Evolutionary conservation across 192 early-diverging fungal genomes (phyloP), one percentile per base, ranked within the genome.

Genomic region (Coemansia javaensis): DNA sequence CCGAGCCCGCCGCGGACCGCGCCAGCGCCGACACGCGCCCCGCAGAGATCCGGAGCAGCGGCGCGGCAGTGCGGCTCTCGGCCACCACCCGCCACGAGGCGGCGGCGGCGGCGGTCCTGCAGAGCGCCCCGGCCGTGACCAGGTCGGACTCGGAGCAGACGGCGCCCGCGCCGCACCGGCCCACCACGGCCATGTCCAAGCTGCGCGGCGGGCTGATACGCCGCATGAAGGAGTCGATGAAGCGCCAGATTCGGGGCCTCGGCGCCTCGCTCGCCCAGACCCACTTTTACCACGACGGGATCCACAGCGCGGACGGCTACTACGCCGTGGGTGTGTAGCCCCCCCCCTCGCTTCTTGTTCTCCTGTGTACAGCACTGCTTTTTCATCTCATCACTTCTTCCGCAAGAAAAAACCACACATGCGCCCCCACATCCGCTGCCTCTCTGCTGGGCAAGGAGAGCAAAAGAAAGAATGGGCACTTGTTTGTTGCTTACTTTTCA

Each of bases 61-160:
- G 25, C 21, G 7, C 5, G 22, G 5, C 7, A 3, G 7, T 11
- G 7, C 47, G 15, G n/a, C n/a, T n/a, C n/a, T n/a, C n/a, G n/a
- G n/a, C n/a, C n/a, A n/a, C n/a, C n/a, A n/a, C n/a, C 28, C 5
- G 28, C 5, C 28, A 22, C 22, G 8, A 28, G 7, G 11, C 39
- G 17, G 20, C 39, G 8, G 39, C 25, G 23, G 16, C 42, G 4
- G 12, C 33, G 12, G 33, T 25, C 6, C 38, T 17, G 1, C 50
- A 43, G 25, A 53, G 42, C 32, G 47, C 55, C 3, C 55, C 40
- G 10, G n/a, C n/a, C n/a, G 56, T 67, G 11, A 36, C 30, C n/a
- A 28, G 64, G 52, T 67, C 56, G 0, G 44, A 55, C 21, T 67
- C 64, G 4, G 64, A 67, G 37, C 64, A 67, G 30, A 67, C 64